A percentile compares a stretch with the other conserved stretches of the same genome.
These are phyloP conservation scores for Alternaria ethzedia DNA, from an alignment of 2,329 filamentous ascomycete species.

Conservation along the genomic window DNA sequence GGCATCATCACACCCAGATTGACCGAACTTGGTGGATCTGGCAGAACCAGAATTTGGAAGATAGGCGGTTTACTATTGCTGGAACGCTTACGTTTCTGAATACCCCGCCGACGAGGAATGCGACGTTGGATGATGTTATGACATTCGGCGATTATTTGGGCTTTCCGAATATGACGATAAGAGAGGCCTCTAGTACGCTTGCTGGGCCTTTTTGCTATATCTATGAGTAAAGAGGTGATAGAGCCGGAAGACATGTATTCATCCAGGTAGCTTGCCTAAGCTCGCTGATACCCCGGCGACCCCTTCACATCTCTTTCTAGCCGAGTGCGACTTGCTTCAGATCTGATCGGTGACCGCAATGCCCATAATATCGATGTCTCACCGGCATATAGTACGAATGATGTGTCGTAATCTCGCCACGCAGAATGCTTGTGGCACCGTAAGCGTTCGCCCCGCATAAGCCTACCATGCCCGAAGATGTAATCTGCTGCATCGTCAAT, in stretches of 20 bases:
- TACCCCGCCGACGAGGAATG: conserved; percentile 51
- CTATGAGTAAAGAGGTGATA: conserved; percentile 31
- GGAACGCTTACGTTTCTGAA: conserved; percentile 56
- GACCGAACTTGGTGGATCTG: conserved; percentile 59
- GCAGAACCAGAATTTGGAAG: conserved; percentile 53
- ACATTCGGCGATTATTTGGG: conserved; percentile 46
- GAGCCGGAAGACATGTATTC: neutral
- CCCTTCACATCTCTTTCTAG: neutral
- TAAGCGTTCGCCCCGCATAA: neutral
- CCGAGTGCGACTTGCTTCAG: neutral
- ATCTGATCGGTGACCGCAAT: neutral
- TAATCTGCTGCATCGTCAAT: neutral
- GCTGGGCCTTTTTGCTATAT: conserved; percentile 55
- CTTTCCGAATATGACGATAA: conserved; percentile 37
- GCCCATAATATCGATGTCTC: neutral
- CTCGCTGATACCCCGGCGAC: neutral
- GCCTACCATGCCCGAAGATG: neutral
- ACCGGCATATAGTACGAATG: neutral
- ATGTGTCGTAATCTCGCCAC: neutral
- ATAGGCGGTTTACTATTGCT: conserved; percentile 47
- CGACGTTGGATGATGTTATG: conserved; percentile 54
- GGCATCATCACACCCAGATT: conserved; percentile 56
- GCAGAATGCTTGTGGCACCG: neutral
- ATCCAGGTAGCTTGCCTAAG: neutral
- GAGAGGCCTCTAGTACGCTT: conserved; percentile 50